Conservation (phyloP, 768 basidiomycete genomes). For the Chalciporus pseudorubinellus region DNA sequence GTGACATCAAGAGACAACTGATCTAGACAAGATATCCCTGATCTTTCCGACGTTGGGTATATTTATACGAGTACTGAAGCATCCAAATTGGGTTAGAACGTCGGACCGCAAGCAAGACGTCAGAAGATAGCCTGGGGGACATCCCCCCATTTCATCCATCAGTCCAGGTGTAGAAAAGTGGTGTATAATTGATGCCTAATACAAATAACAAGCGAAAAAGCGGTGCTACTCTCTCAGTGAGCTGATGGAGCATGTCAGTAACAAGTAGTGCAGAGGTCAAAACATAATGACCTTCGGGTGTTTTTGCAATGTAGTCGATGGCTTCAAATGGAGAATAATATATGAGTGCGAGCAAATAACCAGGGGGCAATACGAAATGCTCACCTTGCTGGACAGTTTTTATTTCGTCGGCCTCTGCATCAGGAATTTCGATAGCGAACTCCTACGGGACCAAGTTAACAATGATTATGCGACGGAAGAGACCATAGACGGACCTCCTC, state of each 20-base stretch:
- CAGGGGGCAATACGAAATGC: constrained; percentile 17
- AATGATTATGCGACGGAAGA: constrained; percentile 3
- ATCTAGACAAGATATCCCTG: neutral
- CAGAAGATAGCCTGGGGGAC: neutral
- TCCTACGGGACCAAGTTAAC: constrained; percentile 51
- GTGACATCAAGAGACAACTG: constrained; percentile 10
- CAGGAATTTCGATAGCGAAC: constrained; percentile 96
- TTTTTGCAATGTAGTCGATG: constrained; percentile 93
- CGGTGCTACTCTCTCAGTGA: constrained; percentile 36
- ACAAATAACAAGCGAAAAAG: constrained; percentile 14
- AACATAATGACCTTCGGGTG: constrained; percentile 68
- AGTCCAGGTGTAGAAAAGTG: neutral
- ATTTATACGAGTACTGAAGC: constrained; percentile 10
- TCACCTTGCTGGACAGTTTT: constrained; percentile 87
- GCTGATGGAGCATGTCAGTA: constrained; percentile 36
- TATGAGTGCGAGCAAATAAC: neutral
- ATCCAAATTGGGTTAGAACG: constrained; percentile 10
- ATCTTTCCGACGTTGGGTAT: neutral
- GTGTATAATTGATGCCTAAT: constrained; percentile 18
- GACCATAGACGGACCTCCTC: constrained; percentile 63
- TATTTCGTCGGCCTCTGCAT: constrained; percentile 93
- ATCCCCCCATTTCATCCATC: neutral
- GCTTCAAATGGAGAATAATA: constrained; percentile 45
- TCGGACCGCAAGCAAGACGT: no score
- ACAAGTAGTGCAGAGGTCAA: constrained; percentile 7